Evolutionary conservation across 2,329 filamentous ascomycete genomes (phyloP), one percentile per base, ranked within the genome.

Genomic region (Diaporthe sp.): DNA sequence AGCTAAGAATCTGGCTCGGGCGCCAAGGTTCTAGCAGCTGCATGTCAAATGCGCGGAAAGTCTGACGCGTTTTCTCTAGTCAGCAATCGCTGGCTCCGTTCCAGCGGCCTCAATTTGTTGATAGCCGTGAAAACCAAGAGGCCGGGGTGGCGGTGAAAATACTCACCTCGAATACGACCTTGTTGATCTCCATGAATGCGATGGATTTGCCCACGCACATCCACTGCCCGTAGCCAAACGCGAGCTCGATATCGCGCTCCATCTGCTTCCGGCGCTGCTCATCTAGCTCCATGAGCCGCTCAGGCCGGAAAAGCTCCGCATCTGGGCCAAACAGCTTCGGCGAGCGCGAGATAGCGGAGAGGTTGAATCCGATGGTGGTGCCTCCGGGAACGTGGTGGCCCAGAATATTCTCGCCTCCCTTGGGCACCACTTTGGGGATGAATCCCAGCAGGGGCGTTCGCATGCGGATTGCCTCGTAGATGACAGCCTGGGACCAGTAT

Each of bases 151-250:
- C 51, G 2, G 9, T 39, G 57, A 13, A 39, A 25, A 5, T 8
- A 28, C 58, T 44, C 2, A 44, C 58, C 58, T 61, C 58, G 9
- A 61, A 61, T 2, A 42, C 13, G 8, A 42, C 37, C 58, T 61
- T 44, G 7, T 61, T 61, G 7, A 61, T 42, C n/a, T 61, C 58
- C 58, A 61, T 61, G 19, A 61, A 25, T 6, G 58, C 58, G n/a
- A 44, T 28, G 1, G 58, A 28, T 19, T 61, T 61, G 22, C 58
- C 58, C 12, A 34, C 37, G 4, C 58, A 61, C n/a, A 42, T 44
- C 37, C 37, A 61, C 58, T 44, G 58, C 22, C 58, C 58, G 15
- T 61, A 61, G 37, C 58, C 58, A 25, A 61, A 61, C 1, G 37
- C 58, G 6, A 61, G 37, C n/a, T 61, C 58, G 3, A 44, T 44